Percentiles rank a stretch among this genome's conserved stretches.
These are phyloP conservation scores for Ophiostoma quercus DNA, from an alignment of 2,329 filamentous ascomycete genomes.

Conservation along the genomic window DNA sequence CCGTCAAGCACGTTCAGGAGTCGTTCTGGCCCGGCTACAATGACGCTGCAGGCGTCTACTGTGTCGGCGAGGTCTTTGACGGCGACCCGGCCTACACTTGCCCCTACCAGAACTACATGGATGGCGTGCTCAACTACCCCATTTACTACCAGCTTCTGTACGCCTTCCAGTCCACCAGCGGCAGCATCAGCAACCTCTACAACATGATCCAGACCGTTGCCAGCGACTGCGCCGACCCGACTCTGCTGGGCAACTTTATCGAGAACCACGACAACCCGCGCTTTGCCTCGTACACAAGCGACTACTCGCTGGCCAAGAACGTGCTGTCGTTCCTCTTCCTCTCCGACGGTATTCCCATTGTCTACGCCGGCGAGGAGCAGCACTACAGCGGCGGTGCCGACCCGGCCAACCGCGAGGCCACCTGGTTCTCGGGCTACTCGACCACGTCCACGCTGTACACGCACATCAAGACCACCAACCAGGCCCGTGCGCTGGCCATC, in stretches of 20 bases:
- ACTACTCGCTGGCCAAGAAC: constrained; percentile 55
- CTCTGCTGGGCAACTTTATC: constrained; percentile 47
- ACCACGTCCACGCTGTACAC: constrained; percentile 45
- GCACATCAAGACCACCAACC: constrained; percentile 38
- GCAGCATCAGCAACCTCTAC: constrained; percentile 38
- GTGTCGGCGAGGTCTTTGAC: constrained; percentile 56
- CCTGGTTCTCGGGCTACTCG: constrained; percentile 51
- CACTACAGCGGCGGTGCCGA: constrained; percentile 47
- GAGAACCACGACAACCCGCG: constrained; percentile 57
- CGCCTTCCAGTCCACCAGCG: constrained; percentile 35
- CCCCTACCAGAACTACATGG: constrained; percentile 50
- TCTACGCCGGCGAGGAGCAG: constrained; percentile 64
- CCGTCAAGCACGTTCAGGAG: constrained; percentile 56
- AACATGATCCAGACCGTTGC: constrained; percentile 38
- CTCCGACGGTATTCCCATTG: constrained; percentile 51
- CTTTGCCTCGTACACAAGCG: constrained; percentile 48
- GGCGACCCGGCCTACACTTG: constrained; percentile 48
- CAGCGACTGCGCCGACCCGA: constrained; percentile 40
- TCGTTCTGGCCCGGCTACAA: constrained; percentile 54
- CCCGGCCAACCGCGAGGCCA: constrained; percentile 51
- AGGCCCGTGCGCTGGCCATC: constrained; percentile 31
- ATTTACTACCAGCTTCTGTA: constrained; percentile 40
- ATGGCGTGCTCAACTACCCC: constrained; percentile 55
- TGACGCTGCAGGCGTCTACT: constrained; percentile 52
- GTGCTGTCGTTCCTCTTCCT: constrained; percentile 46